Evolutionary conservation across 176 grass and related monocot genomes (phyloP).

Genomic region (Oryza brachyantha): DNA sequence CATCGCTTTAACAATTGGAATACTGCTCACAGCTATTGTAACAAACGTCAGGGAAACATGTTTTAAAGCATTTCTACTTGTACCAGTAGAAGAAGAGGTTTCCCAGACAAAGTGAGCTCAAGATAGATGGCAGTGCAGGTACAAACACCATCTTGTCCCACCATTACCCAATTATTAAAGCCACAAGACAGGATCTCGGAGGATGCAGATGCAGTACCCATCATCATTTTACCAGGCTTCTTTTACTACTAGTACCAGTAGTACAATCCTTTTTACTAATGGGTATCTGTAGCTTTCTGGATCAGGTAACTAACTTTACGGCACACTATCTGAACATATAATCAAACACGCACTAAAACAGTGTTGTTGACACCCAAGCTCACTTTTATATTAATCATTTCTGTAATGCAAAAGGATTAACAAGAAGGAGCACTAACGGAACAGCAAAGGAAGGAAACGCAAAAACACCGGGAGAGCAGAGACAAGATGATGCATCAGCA

Average conservation of each 20-base stretch:
- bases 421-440: neutral
- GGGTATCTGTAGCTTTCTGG: too few relatives aligned
- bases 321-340: neutral
- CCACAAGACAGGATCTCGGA: neutral
- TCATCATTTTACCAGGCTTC: constrained; percentile 3
- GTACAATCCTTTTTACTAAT: neutral
- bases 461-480: neutral
- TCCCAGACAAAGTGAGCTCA: neutral
- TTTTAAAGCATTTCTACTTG: neutral
- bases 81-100: neutral
- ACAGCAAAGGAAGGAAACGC: neutral
- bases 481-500: neutral
- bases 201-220: neutral
- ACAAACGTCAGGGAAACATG: neutral
- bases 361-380: neutral
- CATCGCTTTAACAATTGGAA: neutral
- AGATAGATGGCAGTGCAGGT: neutral
- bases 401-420: neutral
- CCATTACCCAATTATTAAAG: neutral
- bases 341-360: neutral
- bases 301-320: neutral
- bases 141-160: neutral
- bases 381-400: neutral
- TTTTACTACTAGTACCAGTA: too few relatives aligned
- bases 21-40: neutral